Percentiles rank a stretch among this genome's conserved stretches.
Conservation (phyloP, 768 basidiomycete species). For the Boletus sensibilis region DNA sequence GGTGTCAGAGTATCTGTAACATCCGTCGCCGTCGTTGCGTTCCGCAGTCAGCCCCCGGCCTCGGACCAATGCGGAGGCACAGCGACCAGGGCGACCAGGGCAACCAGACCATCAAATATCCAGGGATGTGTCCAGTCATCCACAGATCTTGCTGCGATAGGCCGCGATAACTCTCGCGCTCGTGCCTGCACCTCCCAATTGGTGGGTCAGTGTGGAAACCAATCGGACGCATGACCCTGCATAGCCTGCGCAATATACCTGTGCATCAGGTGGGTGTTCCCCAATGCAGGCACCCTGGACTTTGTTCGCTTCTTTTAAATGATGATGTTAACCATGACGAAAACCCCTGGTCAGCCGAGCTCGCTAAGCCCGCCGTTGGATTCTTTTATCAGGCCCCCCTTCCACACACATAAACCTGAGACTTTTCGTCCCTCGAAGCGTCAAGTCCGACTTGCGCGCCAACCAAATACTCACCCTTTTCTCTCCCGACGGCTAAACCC, state of each 20-base stretch:
- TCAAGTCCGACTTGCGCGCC: neutral
- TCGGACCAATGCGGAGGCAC: too few species aligned
- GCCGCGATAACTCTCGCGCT: too few species aligned
- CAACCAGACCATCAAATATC: too few species aligned
- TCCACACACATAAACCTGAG: neutral
- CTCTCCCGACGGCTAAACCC: neutral
- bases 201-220: too few species aligned
- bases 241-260: neutral
- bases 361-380: constrained; percentile 16
- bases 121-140: neutral
- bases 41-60: neutral
- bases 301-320: constrained; percentile 3
- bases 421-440: neutral
- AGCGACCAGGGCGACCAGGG: neutral
- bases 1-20: too few species aligned
- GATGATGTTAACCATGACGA: constrained; percentile 10
- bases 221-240: too few species aligned
- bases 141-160: neutral
- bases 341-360: neutral
- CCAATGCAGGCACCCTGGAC: neutral
- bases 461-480: neutral
- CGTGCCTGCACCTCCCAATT: too few species aligned
- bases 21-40: neutral
- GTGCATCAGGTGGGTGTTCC: neutral
- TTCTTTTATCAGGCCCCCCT: neutral